phyloP scores from a whole-genome alignment of 139 green algal genomes.

The Nannochloris sp. region DNA sequence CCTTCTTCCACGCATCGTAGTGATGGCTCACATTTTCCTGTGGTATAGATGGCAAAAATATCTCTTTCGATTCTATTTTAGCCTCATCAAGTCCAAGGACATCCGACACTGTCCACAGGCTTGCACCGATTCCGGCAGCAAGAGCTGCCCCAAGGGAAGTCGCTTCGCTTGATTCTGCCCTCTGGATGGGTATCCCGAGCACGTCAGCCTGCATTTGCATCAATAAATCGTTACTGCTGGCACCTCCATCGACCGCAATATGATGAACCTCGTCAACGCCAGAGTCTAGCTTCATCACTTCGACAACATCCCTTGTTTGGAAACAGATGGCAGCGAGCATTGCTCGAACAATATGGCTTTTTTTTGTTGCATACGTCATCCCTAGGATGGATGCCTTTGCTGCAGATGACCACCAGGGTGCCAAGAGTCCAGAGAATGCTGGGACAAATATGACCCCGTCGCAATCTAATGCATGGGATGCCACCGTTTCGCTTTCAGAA shows the following conservation, averaged over 20 bases:
- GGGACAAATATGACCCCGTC: slow-evolving; percentile 94
- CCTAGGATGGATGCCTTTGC: slow-evolving; percentile 78
- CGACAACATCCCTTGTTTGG: slow-evolving; percentile 84
- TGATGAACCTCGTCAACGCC: neutral
- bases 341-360: slow-evolving; percentile 68
- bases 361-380: slow-evolving; percentile 57
- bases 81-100: slow-evolving; percentile 23
- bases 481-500: slow-evolving; percentile 40
- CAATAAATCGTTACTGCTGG: slow-evolving; percentile 72
- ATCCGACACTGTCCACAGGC: slow-evolving; percentile 62
- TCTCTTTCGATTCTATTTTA: slow-evolving; percentile 6
- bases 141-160: slow-evolving; percentile 84
- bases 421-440: slow-evolving; percentile 92
- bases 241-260: slow-evolving; percentile 88
- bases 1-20: slow-evolving; percentile 49
- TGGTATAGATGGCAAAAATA: slow-evolving; percentile 26
- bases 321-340: slow-evolving; percentile 92
- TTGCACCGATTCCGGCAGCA: slow-evolving; percentile 79
- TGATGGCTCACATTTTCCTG: slow-evolving; percentile 14
- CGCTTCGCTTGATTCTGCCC: slow-evolving; percentile 82
- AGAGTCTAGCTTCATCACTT: slow-evolving; percentile 66
- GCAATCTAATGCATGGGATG: slow-evolving; percentile 41
- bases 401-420: slow-evolving; percentile 81
- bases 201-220: slow-evolving; percentile 90
- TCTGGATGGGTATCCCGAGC: slow-evolving; percentile 63